Percentiles rank a stretch among this genome's conserved stretches.
Conservation (phyloP, 1,284 basidiomycete species). For the Cerrena zonata region DNA sequence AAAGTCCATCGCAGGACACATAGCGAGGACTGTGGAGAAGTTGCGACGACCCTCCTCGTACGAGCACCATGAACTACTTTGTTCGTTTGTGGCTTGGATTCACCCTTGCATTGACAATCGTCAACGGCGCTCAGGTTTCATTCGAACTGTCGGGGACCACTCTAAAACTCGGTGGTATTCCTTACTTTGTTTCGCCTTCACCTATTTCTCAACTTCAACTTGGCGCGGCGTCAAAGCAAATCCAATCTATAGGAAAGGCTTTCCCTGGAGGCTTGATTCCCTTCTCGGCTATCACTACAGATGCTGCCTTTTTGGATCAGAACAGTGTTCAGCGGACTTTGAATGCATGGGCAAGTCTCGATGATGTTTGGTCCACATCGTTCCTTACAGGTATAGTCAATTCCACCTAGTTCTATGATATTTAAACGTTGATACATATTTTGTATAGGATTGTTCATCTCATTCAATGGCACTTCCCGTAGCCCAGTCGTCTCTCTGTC, state of each 20-base stretch:
- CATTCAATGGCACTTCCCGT: conserved; percentile 16
- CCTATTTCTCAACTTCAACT: conserved; percentile 22
- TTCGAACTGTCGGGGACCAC: conserved; percentile 16
- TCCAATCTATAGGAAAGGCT: not conserved
- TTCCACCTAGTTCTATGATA: not conserved
- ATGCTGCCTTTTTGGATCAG: conserved; percentile 15
- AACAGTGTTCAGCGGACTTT: conserved; percentile 16
- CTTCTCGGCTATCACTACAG: conserved; percentile 24
- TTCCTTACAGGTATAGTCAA: conserved; percentile 21
- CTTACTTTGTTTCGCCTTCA: conserved; percentile 23
- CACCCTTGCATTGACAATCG: not conserved
- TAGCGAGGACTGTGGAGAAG: not conserved
- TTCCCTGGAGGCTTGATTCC: conserved; percentile 16
- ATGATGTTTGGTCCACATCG: conserved; percentile 25
- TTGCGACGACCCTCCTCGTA: not conserved
- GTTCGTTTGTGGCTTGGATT: not conserved
- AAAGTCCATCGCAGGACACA: not conserved
- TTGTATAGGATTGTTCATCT: conserved; percentile 19
- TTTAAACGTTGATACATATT: not conserved
- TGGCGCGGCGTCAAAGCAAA: not conserved
- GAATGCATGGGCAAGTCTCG: conserved; percentile 14
- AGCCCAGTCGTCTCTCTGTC: conserved; percentile 11
- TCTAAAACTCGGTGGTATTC: conserved; percentile 18
- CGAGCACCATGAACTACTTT: not conserved
- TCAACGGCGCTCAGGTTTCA: not conserved